Percentiles rank a stretch among this genome's conserved stretches.
Conservation (phyloP, 176 grass and related monocot species). For the Poa annua region DNA sequence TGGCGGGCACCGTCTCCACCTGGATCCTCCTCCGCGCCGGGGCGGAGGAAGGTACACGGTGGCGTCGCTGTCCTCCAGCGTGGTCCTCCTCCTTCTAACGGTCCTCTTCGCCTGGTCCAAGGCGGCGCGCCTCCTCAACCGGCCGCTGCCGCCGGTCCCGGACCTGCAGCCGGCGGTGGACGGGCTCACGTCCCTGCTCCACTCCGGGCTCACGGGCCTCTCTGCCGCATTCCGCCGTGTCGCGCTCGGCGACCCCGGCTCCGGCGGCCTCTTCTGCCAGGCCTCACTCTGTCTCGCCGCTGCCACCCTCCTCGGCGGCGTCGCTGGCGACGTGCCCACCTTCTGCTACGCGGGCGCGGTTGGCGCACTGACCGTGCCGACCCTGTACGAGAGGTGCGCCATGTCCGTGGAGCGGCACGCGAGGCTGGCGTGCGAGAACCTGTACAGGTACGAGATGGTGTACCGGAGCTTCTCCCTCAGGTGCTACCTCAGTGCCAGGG, state of each 20-base stretch:
- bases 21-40: slow-evolving; percentile 60
- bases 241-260: not conserved
- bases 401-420: slow-evolving; percentile 47
- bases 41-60: slow-evolving; percentile 53
- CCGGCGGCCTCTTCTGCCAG: not conserved
- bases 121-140: slow-evolving; percentile 12
- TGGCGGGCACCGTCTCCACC: slow-evolving; percentile 45
- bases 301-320: not conserved
- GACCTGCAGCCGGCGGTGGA: slow-evolving; percentile 4
- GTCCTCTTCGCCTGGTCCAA: slow-evolving; percentile 73
- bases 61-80: slow-evolving; percentile 67
- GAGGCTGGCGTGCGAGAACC: slow-evolving; percentile 53
- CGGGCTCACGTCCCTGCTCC: not conserved
- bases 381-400: slow-evolving; percentile 68
- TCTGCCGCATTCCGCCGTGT: not conserved
- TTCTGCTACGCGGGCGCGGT: slow-evolving; percentile 11
- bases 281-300: not conserved
- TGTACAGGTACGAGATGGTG: slow-evolving; percentile 71
- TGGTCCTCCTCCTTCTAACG: slow-evolving; percentile 76
- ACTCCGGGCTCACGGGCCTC: not conserved
- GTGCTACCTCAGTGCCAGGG: slow-evolving; percentile 50
- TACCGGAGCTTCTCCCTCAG: slow-evolving; percentile 62
- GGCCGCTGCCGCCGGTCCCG: not conserved
- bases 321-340: not conserved
- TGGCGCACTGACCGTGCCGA: slow-evolving; percentile 60